Evolutionary conservation across 1,139 yeast species (phyloP).

Genomic region (Geotrichum reessii): DNA sequence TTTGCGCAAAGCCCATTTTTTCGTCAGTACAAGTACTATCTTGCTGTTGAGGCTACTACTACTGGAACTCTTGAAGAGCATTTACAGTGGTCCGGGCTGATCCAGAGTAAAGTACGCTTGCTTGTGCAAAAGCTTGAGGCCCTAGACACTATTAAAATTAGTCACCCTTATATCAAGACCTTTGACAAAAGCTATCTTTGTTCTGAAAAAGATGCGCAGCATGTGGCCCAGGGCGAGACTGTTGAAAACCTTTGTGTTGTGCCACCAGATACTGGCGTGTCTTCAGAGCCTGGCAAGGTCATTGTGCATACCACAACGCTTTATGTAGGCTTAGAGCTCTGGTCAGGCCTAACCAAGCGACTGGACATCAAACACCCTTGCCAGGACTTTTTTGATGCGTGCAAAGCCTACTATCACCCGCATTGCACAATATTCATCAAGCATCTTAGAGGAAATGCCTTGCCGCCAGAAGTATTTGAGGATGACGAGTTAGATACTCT

Average conservation of each 20-base stretch:
- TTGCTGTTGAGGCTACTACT: slow-evolving; percentile 76
- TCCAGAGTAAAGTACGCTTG: slow-evolving; percentile 77
- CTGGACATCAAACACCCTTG: slow-evolving; percentile 89
- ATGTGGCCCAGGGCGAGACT: slow-evolving; percentile 45
- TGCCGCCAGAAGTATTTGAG: slow-evolving; percentile 76
- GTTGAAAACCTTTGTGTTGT: slow-evolving; percentile 14
- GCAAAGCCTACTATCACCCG: slow-evolving; percentile 65
- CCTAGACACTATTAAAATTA: slow-evolving; percentile 64
- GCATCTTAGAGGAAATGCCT: slow-evolving; percentile 67
- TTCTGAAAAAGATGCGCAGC: slow-evolving; percentile 46
- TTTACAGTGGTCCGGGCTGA: slow-evolving; percentile 82
- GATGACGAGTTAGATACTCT: slow-evolving; percentile 70
- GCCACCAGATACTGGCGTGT: slow-evolving; percentile 29
- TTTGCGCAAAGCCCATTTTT: slow-evolving; percentile 77
- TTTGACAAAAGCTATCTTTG: slow-evolving; percentile 54
- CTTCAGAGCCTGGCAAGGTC: slow-evolving; percentile 32
- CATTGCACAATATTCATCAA: slow-evolving; percentile 57
- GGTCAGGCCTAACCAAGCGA: slow-evolving; percentile 46
- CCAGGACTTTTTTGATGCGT: slow-evolving; percentile 73
- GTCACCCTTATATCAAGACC: slow-evolving; percentile 84
- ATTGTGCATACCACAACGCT: slow-evolving; percentile 63
- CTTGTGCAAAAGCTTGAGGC: slow-evolving; percentile 77
- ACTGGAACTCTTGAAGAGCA: slow-evolving; percentile 70
- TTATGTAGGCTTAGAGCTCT: slow-evolving; percentile 71
- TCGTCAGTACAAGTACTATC: slow-evolving; percentile 72